Evolutionary conservation across 2,329 filamentous ascomycete species (phyloP).

Genomic region (Harringtonia lauricola): DNA sequence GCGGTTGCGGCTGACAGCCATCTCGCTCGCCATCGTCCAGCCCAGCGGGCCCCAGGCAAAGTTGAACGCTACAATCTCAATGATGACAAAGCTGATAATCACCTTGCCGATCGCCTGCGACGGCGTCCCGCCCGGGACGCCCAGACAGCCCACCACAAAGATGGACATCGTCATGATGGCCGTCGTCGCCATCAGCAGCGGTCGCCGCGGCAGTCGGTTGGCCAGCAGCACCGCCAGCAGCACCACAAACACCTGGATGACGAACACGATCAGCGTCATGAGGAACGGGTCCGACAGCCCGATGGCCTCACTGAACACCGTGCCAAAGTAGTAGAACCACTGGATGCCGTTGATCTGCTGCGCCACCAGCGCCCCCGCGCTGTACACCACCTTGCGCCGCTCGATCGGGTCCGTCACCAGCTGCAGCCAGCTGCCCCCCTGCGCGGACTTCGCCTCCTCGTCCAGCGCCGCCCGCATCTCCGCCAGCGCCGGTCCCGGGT

Average conservation of each 20-base stretch:
- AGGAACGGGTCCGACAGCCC: slow-evolving; percentile 28
- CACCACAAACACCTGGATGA: slow-evolving; percentile 31
- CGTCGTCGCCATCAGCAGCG: slow-evolving; percentile 25
- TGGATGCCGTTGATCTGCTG: slow-evolving; percentile 39
- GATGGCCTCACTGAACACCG: slow-evolving; percentile 30
- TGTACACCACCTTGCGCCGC: slow-evolving; percentile 28
- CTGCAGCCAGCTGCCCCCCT: neutral
- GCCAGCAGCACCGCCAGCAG: slow-evolving; percentile 24
- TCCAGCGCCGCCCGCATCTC: neutral
- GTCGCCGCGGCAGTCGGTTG: slow-evolving; percentile 28
- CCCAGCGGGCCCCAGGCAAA: slow-evolving; percentile 30
- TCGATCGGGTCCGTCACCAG: slow-evolving; percentile 17
- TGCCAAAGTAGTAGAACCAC: slow-evolving; percentile 32
- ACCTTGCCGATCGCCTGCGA: slow-evolving; percentile 21
- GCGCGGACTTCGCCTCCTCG: neutral
- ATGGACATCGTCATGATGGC: slow-evolving; percentile 26
- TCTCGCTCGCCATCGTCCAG: slow-evolving; percentile 31
- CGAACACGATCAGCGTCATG: slow-evolving; percentile 28
- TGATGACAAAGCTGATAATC: slow-evolving; percentile 28
- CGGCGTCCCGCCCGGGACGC: slow-evolving; percentile 18
- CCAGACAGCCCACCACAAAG: slow-evolving; percentile 29
- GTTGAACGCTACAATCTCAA: slow-evolving; percentile 32
- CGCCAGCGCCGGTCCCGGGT: neutral
- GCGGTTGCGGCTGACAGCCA: slow-evolving; percentile 34
- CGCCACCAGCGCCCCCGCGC: slow-evolving; percentile 29